Base-by-base conservation (phyloP, 495 filamentous ascomycete species). In the Daldinia concentrica region DNA sequence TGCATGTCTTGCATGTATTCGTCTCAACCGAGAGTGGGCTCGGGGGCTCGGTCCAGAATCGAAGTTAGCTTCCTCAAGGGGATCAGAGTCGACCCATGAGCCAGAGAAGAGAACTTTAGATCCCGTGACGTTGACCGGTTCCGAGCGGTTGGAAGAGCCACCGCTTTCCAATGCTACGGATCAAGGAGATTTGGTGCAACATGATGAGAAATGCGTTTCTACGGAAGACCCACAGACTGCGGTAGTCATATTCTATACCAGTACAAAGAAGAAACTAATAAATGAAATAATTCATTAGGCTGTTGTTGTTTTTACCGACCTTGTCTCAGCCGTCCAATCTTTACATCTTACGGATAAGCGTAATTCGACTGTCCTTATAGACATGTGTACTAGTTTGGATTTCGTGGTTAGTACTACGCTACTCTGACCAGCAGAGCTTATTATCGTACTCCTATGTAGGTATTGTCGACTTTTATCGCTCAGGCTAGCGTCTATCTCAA, bases 1-100 rank as follows among this genome's bases (percentile, higher is more conserved):
- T 45, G 56, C 62, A 60, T 60, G 56, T 59, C 56, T 60, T 66
- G 39, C 51, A 32, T 39, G 17, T 39, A 62, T 66, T 66, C 32
- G 30, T 36, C 22, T 65, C 50, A 51, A 58, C 24, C 19, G 41
- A 41, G 8, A 36, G 48, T 58, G 24, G 48, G 45, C 57, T 27
- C 55, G 34, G 12, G 54, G 45, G 12, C 19, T 37, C n/a, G 32
- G 19, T 39, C 8, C 27, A 57, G 30, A 17, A 19, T 26, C 22
- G 3, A 48, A 48, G 43, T 14, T 58, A 37, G 55, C 55, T 36
- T 37, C 32, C 30, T 58, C 12, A 54, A 54, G 12, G 50, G 29
- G 50, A 56, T 43, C 61, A 22, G 37, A 37, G 61, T 56, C 50
- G 26, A 32, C 43, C 61, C n/a, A 45, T 7, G 50, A 43, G 19